Evolutionary conservation across 1,139 yeast species (phyloP).

Genomic region (Waltiozyma sp.): DNA sequence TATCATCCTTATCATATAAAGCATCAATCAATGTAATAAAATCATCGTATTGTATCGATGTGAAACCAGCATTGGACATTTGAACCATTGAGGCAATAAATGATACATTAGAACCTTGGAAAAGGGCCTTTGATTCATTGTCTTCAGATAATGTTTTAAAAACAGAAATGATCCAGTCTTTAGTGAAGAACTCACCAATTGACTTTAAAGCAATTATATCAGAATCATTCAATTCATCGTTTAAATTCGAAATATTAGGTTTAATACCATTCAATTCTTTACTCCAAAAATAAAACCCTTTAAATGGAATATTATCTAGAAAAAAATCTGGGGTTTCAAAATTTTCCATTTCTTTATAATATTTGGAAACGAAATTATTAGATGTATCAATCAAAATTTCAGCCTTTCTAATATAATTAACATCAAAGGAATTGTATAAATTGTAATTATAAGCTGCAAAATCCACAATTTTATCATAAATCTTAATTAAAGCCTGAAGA

Average conservation of each 20-base stretch:
- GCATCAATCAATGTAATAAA: conserved; percentile 39
- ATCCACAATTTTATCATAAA: conserved; percentile 41
- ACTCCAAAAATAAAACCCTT: conserved; percentile 82
- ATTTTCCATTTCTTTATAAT: conserved; percentile 45
- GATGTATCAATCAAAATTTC: conserved; percentile 30
- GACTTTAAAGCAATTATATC: conserved; percentile 33
- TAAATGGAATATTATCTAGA: conserved; percentile 43
- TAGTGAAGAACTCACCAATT: conserved; percentile 37
- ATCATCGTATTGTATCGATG: conserved; percentile 28
- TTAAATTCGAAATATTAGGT: conserved; percentile 16
- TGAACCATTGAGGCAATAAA: conserved; percentile 36
- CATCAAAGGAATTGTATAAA: conserved; percentile 33
- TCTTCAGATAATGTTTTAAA: conserved; percentile 51
- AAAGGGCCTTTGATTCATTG: conserved; percentile 50
- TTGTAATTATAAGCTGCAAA: conserved; percentile 48
- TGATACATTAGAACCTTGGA: conserved; percentile 51
- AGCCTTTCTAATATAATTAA: conserved; percentile 30
- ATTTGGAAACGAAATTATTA: conserved; percentile 29
- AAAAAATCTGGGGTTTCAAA: conserved; percentile 37
- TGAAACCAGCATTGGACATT: conserved; percentile 33
- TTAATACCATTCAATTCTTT: conserved; percentile 36
- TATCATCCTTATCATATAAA: conserved; percentile 48
- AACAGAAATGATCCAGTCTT: conserved; percentile 48
- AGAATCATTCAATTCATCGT: conserved; percentile 18
- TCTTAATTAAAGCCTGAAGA: conserved; percentile 47